These are phyloP conservation scores for Gossypium longicalyx DNA, from an alignment of 345 rosid genomes.

Conservation along the genomic window DNA sequence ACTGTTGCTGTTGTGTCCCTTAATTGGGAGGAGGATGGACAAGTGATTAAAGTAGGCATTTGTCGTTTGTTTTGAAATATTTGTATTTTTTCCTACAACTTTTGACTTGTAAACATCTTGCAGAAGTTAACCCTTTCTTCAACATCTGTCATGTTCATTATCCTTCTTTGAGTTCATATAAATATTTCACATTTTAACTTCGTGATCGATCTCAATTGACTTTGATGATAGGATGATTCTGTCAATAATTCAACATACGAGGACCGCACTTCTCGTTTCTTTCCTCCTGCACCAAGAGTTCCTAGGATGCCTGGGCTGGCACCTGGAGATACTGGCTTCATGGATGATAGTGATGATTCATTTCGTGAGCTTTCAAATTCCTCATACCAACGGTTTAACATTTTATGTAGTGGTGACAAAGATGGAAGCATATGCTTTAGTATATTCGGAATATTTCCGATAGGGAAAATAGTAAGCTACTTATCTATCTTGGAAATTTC, in stretches of 20 bases:
- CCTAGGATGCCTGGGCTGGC: conserved; percentile 78
- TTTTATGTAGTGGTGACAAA: conserved; percentile 80
- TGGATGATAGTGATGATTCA: conserved; percentile 81
- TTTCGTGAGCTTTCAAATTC: conserved; percentile 70
- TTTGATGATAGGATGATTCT: conserved; percentile 41
- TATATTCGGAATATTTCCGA: conserved; percentile 89
- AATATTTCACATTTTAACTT: neutral
- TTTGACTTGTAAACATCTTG: neutral
- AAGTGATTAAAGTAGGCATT: conserved; percentile 36
- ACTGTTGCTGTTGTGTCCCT: conserved; percentile 72
- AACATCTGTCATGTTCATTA: neutral
- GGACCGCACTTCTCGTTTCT: conserved; percentile 85
- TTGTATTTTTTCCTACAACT: neutral
- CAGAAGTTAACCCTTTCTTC: conserved; percentile 2
- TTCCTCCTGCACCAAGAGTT: conserved; percentile 84
- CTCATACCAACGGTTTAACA: conserved; percentile 74
- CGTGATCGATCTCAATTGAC: neutral
- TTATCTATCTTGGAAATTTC: neutral
- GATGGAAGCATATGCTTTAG: conserved; percentile 82
- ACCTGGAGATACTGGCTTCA: conserved; percentile 74
- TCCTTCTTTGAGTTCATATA: neutral
- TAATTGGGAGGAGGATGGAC: conserved; percentile 80
- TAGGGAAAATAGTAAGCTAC: conserved; percentile 79
- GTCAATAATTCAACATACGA: conserved; percentile 43
- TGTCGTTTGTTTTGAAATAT: conserved; percentile 12